These are phyloP conservation scores for Tulasnella sp. DNA, from an alignment of 768 basidiomycete genomes.

Conservation along the genomic window DNA sequence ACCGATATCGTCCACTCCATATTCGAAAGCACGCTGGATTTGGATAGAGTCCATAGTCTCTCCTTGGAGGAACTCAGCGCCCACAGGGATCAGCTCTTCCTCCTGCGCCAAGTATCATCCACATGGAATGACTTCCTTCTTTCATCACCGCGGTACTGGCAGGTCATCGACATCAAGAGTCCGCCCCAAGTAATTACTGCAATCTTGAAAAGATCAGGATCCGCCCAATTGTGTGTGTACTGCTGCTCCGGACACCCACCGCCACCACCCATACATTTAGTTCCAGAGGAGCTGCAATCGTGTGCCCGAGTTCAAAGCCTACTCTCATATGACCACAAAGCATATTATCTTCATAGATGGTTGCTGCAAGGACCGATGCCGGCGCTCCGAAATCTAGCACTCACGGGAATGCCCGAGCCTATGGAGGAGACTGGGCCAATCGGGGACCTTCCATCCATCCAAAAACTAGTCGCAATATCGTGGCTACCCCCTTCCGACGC, in stretches of 20 bases:
- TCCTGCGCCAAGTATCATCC: neutral
- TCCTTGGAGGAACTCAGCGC: neutral
- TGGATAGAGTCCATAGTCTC: neutral
- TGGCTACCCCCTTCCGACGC: neutral
- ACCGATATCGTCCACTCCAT: no score
- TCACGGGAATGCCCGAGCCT: no score
- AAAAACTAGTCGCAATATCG: neutral
- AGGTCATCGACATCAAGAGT: neutral
- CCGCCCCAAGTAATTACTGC: no score
- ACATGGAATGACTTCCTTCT: neutral
- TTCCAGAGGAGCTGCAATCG: neutral
- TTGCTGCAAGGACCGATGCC: no score
- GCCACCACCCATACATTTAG: neutral
- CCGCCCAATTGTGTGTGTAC: neutral
- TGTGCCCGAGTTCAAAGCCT: no score
- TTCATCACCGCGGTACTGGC: neutral
- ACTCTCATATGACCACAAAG: no score
- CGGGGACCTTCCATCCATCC: neutral
- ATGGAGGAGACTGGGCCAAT: neutral
- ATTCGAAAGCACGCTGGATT: no score
- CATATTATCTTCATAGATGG: no score
- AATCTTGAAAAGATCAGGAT: no score
- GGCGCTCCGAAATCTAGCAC: no score
- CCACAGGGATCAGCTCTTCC: neutral
- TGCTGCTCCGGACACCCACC: neutral